These are phyloP conservation scores for Cryphonectria naterciae DNA, from an alignment of 2,329 filamentous ascomycete genomes.

Conservation along the genomic window DNA sequence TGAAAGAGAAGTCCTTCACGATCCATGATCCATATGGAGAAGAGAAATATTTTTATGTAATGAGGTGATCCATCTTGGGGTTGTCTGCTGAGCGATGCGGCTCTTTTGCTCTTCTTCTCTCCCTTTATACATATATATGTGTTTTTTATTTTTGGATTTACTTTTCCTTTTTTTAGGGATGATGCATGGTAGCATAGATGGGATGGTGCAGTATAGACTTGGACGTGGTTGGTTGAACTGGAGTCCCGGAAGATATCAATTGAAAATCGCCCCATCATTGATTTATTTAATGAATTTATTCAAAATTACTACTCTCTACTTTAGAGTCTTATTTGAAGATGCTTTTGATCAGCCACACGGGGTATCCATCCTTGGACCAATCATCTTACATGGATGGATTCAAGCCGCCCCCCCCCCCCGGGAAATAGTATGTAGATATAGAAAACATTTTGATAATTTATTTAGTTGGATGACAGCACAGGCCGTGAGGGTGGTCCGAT, in stretches of 20 bases:
- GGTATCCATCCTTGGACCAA: neutral
- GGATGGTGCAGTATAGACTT: neutral
- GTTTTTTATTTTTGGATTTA: neutral
- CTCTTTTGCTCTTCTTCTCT: neutral
- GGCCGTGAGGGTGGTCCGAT: too few species aligned
- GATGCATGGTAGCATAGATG: neutral
- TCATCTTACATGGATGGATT: neutral
- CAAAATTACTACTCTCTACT: neutral
- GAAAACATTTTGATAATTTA: too few species aligned
- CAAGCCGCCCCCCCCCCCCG: neutral
- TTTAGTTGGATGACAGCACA: neutral
- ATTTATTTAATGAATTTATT: neutral
- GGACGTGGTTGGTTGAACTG: neutral
- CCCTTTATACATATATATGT: neutral
- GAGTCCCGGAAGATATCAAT: neutral
- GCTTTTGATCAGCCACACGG: neutral
- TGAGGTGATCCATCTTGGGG: neutral
- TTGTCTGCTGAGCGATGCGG: neutral
- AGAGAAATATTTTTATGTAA: neutral
- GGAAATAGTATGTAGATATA: neutral
- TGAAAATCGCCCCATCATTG: neutral
- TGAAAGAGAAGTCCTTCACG: neutral
- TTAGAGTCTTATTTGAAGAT: neutral
- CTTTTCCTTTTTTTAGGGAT: neutral
- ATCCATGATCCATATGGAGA: neutral